Base-by-base conservation (phyloP, 1,139 yeast species). In the Pichia sp. region DNA sequence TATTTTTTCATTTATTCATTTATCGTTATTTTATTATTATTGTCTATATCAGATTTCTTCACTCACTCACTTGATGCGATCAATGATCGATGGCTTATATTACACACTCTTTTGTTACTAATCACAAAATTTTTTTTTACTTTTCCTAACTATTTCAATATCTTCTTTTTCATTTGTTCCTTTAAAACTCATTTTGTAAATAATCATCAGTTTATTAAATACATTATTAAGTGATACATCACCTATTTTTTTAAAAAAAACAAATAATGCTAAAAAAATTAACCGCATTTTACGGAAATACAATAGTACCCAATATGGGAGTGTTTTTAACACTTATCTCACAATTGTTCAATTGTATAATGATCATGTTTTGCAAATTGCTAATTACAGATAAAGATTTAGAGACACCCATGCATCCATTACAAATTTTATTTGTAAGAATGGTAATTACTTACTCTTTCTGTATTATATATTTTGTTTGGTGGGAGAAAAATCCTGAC, bases 351-450 rank as follows among this genome's bases (percentile, higher is more conserved):
- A 86, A 83, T 64, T 79, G 90, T 5, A 65, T 81, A 40, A 87
- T 87, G 96, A 77, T 83, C 7, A 76, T 83, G 10, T 74, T 86
- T 6, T 83, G 94, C 56, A 83, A 86, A 61, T 66, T 87, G 29
- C 67, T 87, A 44, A 86, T 82, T 52, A 78, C 85, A 2, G 86
- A 83, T 56, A 43, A 53, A 40, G 77, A 73, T 49, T 72, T 74
- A 51, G 69, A 66, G 30, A 72, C 72, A 2, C 83, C 84, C 7
- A 76, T 86, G 55, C 83, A 84, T 59, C 94, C 96, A 1, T 66
- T 86, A 36, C 95, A 87, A 65, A 83, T 87, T 47, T 69, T 89
- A 40, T 78, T 86, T 58, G 80, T 78, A 6, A 74, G 97, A 48
- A 88, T 88, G 96, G 52, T 69, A 33, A 75, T 87, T 51, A 89